Evolutionary conservation across 768 basidiomycete species (phyloP).

Genomic region (Phylloporus rhodoxanthus): DNA sequence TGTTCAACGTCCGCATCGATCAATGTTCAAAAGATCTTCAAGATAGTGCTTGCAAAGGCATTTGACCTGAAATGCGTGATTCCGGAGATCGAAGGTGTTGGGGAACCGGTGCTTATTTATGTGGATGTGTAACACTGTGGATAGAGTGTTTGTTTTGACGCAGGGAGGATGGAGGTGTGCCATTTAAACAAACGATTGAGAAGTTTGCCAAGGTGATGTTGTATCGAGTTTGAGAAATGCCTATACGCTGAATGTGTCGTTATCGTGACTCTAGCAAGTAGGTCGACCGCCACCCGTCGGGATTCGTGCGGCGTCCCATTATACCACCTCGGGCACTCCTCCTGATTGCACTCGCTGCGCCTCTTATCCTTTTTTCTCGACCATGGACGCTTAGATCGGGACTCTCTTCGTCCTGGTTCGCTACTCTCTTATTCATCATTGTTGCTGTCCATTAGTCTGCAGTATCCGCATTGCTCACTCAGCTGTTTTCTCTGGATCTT

Average conservation of each 20-base stretch:
- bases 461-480: conserved; percentile 21
- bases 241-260: conserved; percentile 16
- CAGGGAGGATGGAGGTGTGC: conserved; percentile 14
- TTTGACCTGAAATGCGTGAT: conserved; percentile 99
- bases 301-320: conserved; percentile 17
- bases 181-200: conserved; percentile 9
- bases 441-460: conserved; percentile 24
- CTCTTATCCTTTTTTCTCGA: conserved; percentile 10
- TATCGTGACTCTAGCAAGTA: conserved; percentile 15
- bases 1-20: conserved; percentile 98
- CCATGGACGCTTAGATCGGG: conserved; percentile 17
- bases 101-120: conserved; percentile 93
- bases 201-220: conserved; percentile 27
- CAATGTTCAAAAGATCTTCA: conserved; percentile 99
- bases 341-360: neutral
- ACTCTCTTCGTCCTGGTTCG: conserved; percentile 14
- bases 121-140: conserved; percentile 52
- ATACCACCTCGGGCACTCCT: conserved; percentile 14
- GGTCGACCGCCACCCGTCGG: conserved; percentile 9
- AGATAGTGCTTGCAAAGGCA: conserved; percentile 94
- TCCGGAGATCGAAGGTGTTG: conserved; percentile 94
- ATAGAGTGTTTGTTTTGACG: conserved; percentile 20
- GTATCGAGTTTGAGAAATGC: conserved; percentile 16
- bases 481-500: conserved; percentile 19
- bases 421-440: conserved; percentile 13